Evolutionary conservation across 1,284 basidiomycete species (phyloP), one percentile per base, ranked within the genome.

Genomic region (Leccinum pachyderme): DNA sequence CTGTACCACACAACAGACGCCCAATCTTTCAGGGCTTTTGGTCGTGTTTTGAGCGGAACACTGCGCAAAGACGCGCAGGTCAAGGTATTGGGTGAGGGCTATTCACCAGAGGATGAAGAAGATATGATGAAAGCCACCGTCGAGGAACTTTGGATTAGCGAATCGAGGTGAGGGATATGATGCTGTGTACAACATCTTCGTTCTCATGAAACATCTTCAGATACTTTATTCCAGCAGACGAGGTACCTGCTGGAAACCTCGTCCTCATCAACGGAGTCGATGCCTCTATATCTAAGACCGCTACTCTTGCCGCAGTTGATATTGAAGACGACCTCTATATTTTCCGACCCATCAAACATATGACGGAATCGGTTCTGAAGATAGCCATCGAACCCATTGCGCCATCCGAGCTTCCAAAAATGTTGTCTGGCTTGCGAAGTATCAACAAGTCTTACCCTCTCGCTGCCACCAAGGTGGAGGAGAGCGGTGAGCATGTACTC

Each of bases 361-460:
- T 98, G 76, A 98, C 97, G 2, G 87, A 96, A 70, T 93, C 95
- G 0, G 94, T 99, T n/a, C 84, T 99, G 62, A 99, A 99, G 74
- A 89, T 99, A 61, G 95, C 97, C 25, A 97, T 99, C 52, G 97
- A 99, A 75, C 97, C 97, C 9, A 94, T 99, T 51, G 88, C 92
- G 27, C 97, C 97, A 3, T 96, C 95, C 12, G 97, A 99, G 73
- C 79, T 99, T 52, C 97, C 97, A 12, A 98, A 99, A 73, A 98
- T 99, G 95, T 79, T 99, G 59, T 90, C 96, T 44, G 97, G 97
- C 49, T 75, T 99, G 58, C 89, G 97, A 56, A 97, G 93, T 65
- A 84, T 99, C 74, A 99, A 98, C 80, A 99, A 98, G 74, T 93
- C 91, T 35, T 99, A 99, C 72, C 97, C 97, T 4, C 81, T 99